A percentile compares a stretch with the other conserved stretches of the same genome.
phyloP scores from a whole-genome alignment of 495 filamentous ascomycete species.

The Penicillium dipodomyicola region DNA sequence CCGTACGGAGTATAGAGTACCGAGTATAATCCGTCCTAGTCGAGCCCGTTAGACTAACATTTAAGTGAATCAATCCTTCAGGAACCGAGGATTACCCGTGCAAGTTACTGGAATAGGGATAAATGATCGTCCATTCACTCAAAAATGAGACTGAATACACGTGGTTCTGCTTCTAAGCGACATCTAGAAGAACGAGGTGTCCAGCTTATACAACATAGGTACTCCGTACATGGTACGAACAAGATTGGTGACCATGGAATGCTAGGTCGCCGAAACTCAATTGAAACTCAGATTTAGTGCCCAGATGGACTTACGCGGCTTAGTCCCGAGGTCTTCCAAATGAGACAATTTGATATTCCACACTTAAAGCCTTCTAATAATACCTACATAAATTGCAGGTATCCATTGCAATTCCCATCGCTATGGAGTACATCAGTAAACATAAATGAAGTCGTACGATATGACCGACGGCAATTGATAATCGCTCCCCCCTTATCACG shows the following conservation, averaged over 20 bases:
- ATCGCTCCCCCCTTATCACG: slow-evolving; percentile 15
- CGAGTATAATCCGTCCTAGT: not conserved
- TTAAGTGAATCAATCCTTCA: not conserved
- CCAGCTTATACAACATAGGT: too few species aligned
- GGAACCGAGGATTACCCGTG: not conserved
- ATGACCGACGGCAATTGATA: slow-evolving; percentile 20
- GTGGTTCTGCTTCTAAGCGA: not conserved
- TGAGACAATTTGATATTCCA: not conserved
- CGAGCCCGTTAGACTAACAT: not conserved
- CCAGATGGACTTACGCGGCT: not conserved
- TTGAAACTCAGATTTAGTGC: not conserved
- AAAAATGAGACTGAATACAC: not conserved
- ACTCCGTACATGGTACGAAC: too few species aligned
- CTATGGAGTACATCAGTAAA: too few species aligned
- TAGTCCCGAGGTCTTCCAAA: not conserved
- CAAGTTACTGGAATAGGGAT: not conserved
- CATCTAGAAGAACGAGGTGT: not conserved
- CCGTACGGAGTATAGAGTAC: not conserved
- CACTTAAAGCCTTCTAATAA: not conserved
- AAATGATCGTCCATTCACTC: not conserved
- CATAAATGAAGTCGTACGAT: not conserved
- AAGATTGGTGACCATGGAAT: not conserved
- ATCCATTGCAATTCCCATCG: too few species aligned
- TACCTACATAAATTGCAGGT: too few species aligned
- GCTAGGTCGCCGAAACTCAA: not conserved